phyloP scores from a whole-genome alignment of 768 basidiomycete genomes.

The Neoboletus brunneissimus region DNA sequence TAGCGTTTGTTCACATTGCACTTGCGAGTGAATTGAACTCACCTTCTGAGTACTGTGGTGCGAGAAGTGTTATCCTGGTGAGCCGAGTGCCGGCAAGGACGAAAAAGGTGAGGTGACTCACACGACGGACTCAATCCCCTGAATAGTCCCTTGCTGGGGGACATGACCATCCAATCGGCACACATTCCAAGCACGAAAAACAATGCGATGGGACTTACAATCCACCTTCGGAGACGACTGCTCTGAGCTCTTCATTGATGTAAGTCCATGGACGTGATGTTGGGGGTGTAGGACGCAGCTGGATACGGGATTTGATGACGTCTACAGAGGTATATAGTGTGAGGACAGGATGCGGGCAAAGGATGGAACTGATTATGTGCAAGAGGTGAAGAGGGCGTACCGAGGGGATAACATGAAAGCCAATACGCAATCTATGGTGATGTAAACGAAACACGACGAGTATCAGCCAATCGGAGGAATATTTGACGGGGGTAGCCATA shows the following conservation, averaged over 20 bases:
- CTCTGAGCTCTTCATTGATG: slow-evolving; percentile 65
- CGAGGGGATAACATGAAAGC: slow-evolving; percentile 89
- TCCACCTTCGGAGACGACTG: slow-evolving; percentile 70
- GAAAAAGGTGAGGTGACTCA: slow-evolving; percentile 34
- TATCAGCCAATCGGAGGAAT: neutral
- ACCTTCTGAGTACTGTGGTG: slow-evolving; percentile 62
- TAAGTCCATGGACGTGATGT: slow-evolving; percentile 71
- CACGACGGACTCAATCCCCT: slow-evolving; percentile 74
- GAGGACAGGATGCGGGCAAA: neutral
- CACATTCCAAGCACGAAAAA: neutral
- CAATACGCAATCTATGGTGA: slow-evolving; percentile 51
- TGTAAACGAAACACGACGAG: neutral
- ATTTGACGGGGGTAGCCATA: slow-evolving; percentile 3
- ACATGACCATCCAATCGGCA: neutral
- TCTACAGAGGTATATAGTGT: slow-evolving; percentile 42
- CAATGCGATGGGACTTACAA: slow-evolving; percentile 44
- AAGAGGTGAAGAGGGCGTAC: slow-evolving; percentile 33
- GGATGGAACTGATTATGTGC: too few relatives aligned
- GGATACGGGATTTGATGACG: slow-evolving; percentile 88
- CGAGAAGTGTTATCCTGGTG: neutral
- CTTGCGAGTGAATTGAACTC: neutral
- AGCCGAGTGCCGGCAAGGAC: neutral
- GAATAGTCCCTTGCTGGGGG: slow-evolving; percentile 54
- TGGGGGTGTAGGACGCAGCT: slow-evolving; percentile 74
- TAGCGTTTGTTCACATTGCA: neutral